These are phyloP conservation scores for Adansonia madagascariensis DNA, from an alignment of 441 rosid species.

Conservation along the genomic window DNA sequence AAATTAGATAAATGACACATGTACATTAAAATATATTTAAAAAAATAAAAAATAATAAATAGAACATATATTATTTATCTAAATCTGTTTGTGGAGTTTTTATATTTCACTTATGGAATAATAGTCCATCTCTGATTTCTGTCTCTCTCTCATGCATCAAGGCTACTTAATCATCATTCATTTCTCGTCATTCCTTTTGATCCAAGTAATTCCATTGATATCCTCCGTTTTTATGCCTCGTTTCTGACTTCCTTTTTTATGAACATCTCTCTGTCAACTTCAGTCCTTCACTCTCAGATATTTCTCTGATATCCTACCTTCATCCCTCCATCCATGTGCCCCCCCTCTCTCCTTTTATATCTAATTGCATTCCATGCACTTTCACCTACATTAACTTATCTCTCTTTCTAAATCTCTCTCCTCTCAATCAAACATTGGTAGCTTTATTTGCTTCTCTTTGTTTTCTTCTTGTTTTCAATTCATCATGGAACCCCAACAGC, in stretches of 20 bases:
- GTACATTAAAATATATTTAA: no score
- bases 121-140: slow-evolving; percentile 23
- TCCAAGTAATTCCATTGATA: slow-evolving; percentile 59
- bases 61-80: no score
- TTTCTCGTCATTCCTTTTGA: slow-evolving; percentile 56
- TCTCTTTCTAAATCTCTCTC: slow-evolving; percentile 16
- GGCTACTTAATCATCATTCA: slow-evolving; percentile 47
- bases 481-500: slow-evolving; percentile 60
- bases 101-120: no score
- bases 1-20: not conserved
- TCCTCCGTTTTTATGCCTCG: slow-evolving; percentile 59
- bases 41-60: no score
- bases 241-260: slow-evolving; percentile 77
- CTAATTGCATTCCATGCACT: slow-evolving; percentile 34
- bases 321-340: slow-evolving; percentile 35
- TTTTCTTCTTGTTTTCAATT: slow-evolving; percentile 33
- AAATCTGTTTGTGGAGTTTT: no score
- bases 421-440: slow-evolving; percentile 1
- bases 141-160: slow-evolving; percentile 31
- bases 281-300: slow-evolving; percentile 76
- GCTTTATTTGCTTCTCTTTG: slow-evolving; percentile 38
- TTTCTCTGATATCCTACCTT: slow-evolving; percentile 54
- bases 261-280: slow-evolving; percentile 65
- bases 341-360: slow-evolving; percentile 24
- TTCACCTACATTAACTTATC: slow-evolving; percentile 25